A percentile compares a stretch with the other conserved stretches of the same genome.
These are phyloP conservation scores for Albizia julibrissin DNA, from an alignment of 306 rosid species.

Conservation along the genomic window DNA sequence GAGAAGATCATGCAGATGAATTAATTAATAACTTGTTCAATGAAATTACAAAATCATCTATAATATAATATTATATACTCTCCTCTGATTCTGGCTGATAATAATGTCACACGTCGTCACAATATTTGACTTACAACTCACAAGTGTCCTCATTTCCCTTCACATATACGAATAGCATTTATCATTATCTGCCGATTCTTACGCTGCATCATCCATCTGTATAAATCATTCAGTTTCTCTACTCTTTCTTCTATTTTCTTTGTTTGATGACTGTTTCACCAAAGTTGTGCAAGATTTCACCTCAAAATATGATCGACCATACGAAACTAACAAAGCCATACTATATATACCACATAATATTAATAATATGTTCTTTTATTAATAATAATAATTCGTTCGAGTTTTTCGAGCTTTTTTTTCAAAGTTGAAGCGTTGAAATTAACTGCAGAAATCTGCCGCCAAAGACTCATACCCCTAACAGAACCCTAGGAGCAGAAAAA, in stretches of 20 bases:
- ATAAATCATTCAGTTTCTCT: neutral
- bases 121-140: neutral
- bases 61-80: too few species aligned
- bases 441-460: neutral
- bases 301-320: neutral
- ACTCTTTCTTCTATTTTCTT: neutral
- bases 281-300: neutral
- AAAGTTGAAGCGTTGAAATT: neutral
- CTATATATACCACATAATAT: neutral
- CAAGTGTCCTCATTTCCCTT: neutral
- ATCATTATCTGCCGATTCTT: neutral
- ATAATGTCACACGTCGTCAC: neutral
- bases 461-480: neutral
- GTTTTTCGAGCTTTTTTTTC: neutral
- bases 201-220: neutral
- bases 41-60: neutral
- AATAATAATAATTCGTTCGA: neutral
- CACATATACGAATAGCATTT: neutral
- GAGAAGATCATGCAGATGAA: neutral
- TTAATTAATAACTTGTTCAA: neutral
- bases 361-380: neutral
- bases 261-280: neutral
- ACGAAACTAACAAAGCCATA: neutral
- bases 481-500: neutral
- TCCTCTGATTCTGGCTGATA: neutral